Evolutionary conservation across 768 basidiomycete genomes (phyloP).

Genomic region (Tylopilus subfusipes): DNA sequence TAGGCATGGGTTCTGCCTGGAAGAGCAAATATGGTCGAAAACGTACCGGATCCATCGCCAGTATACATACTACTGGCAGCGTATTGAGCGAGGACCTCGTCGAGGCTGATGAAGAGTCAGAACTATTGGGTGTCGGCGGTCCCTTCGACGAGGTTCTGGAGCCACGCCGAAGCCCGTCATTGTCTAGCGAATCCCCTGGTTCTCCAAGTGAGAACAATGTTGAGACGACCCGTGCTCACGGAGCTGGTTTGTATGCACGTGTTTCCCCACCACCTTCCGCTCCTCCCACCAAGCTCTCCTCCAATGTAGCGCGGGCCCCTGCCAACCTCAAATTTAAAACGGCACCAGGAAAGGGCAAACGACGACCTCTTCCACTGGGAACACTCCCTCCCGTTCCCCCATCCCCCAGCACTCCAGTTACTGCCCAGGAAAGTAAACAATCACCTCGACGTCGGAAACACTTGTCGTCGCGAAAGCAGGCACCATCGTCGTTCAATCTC

Average conservation of each 20-base stretch:
- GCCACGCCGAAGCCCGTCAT: conserved; percentile 33
- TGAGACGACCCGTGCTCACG: conserved; percentile 14
- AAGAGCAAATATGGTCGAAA: conserved; percentile 65
- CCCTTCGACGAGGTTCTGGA: conserved; percentile 48
- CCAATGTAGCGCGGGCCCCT: conserved; percentile 39
- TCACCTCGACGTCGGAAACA: conserved; percentile 44
- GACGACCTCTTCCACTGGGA: conserved; percentile 58
- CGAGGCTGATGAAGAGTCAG: conserved; percentile 78
- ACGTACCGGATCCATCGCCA: conserved; percentile 73
- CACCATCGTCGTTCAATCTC: conserved; percentile 56
- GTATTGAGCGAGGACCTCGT: conserved; percentile 76
- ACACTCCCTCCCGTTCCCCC: conserved; percentile 69
- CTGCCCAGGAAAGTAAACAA: conserved; percentile 33
- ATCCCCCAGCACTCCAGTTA: conserved; percentile 57
- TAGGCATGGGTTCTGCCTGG: conserved; percentile 69
- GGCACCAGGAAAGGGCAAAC: conserved; percentile 51
- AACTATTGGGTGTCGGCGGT: conserved; percentile 64
- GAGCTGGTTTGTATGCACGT: conserved; percentile 4
- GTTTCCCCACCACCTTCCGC: conserved; percentile 46
- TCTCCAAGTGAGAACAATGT: conserved; percentile 31
- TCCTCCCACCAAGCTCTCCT: conserved; percentile 56
- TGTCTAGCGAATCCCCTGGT: conserved; percentile 35
- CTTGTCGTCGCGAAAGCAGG: conserved; percentile 53
- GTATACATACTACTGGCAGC: conserved; percentile 62
- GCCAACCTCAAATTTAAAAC: conserved; percentile 51